Evolutionary conservation across 257 asterid genomes (phyloP).

Genomic region (Penstemon newberryi): DNA sequence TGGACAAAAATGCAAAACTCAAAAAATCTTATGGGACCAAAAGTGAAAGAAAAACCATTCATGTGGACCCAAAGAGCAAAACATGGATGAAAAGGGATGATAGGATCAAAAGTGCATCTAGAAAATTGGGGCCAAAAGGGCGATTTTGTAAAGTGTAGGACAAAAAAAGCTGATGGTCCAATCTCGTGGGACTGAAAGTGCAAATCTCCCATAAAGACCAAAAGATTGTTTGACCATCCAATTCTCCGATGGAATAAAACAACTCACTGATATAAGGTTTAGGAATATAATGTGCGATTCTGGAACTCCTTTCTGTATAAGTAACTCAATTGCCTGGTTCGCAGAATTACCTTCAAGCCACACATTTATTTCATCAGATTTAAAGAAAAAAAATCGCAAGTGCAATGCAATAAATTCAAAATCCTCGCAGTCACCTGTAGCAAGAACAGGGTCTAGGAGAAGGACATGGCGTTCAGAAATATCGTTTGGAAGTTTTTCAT

Average conservation of each 20-base stretch:
- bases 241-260: background rate
- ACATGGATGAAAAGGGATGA: too few species aligned
- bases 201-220: background rate
- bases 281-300: constrained; percentile 94
- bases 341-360: constrained; percentile 89
- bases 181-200: too few species aligned
- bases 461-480: constrained; percentile 93
- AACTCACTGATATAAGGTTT: constrained; percentile 94
- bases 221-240: background rate
- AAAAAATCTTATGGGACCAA: too few species aligned
- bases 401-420: background rate
- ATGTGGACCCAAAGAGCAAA: too few species aligned
- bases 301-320: constrained; percentile 96
- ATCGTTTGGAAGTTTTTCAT: constrained; percentile 94
- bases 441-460: constrained; percentile 97
- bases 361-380: background rate
- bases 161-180: too few species aligned
- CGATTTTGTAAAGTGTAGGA: too few species aligned
- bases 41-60: too few species aligned
- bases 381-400: background rate
- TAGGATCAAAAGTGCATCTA: too few species aligned
- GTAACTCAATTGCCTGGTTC: constrained; percentile 92
- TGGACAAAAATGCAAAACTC: too few species aligned
- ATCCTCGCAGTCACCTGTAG: constrained; percentile 63
- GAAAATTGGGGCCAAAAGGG: too few species aligned